Percentiles rank a stretch among this genome's conserved stretches.
phyloP scores from a whole-genome alignment of 2,329 filamentous ascomycete species.

The Bipolaris zeicola region DNA sequence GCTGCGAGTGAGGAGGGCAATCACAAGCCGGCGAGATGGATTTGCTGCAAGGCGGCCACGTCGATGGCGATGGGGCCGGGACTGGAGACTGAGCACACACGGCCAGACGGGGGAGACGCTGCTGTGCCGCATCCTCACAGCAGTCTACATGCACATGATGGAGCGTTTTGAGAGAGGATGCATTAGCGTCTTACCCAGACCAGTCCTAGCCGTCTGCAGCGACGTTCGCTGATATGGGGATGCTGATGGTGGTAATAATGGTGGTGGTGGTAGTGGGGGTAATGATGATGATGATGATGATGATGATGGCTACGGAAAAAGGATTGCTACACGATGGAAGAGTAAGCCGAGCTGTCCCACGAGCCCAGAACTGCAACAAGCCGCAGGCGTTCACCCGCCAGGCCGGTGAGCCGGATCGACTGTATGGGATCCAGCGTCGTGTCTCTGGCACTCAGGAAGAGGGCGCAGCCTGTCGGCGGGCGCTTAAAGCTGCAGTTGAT shows the following conservation, averaged over 20 bases:
- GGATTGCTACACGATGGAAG: background rate
- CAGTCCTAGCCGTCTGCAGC: conserved; percentile 18
- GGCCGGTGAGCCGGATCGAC: background rate
- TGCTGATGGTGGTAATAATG: background rate
- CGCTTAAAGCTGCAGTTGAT: conserved; percentile 21
- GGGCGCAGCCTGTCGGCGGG: conserved; percentile 10
- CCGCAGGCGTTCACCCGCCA: background rate
- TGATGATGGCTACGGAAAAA: background rate
- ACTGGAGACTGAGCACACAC: conserved; percentile 17
- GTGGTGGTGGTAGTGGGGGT: background rate
- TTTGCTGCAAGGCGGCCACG: conserved; percentile 39
- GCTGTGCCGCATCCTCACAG: conserved; percentile 23
- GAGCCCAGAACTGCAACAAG: background rate
- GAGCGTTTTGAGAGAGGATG: conserved; percentile 23
- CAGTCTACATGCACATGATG: conserved; percentile 24
- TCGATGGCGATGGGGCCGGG: conserved; percentile 21
- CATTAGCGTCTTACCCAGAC: conserved; percentile 29
- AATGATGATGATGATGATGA: background rate
- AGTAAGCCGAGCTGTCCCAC: background rate
- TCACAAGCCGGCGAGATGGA: conserved; percentile 4
- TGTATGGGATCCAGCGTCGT: conserved; percentile 19
- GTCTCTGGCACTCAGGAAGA: conserved; percentile 15
- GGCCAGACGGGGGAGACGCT: conserved; percentile 17
- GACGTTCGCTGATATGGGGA: conserved; percentile 11
- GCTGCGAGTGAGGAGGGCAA: conserved; percentile 4